phyloP scores from a whole-genome alignment of 345 rosid genomes.

The Euphorbia tirucalli region DNA sequence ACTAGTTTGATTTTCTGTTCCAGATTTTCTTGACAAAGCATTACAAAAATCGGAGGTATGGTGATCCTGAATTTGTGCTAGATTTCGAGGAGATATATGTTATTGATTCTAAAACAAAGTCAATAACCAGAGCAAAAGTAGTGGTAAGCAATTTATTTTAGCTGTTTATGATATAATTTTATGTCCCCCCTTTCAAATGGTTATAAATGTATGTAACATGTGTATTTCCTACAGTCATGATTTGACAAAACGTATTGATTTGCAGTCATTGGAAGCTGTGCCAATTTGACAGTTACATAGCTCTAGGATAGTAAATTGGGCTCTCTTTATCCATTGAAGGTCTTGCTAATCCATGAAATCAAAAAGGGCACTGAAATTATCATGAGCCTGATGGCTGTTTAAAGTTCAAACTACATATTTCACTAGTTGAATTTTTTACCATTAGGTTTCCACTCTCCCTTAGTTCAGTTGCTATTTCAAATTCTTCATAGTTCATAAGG shows the following conservation, averaged over 20 bases:
- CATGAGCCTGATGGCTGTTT: background rate
- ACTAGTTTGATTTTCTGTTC: constrained; percentile 9
- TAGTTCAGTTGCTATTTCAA: background rate
- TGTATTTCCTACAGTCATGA: background rate
- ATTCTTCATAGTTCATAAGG: background rate
- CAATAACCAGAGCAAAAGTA: constrained; percentile 91
- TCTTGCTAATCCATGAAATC: background rate
- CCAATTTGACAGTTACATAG: background rate
- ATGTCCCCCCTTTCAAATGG: background rate
- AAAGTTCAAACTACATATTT: too few relatives aligned
- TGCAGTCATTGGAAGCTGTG: background rate
- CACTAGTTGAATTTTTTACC: too few relatives aligned
- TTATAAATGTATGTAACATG: background rate
- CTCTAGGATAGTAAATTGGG: background rate
- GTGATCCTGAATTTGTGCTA: constrained; percentile 81
- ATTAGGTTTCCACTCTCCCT: too few relatives aligned
- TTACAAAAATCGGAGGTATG: constrained; percentile 68
- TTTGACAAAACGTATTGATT: background rate
- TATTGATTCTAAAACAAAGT: constrained; percentile 82
- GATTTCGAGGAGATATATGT: constrained; percentile 95
- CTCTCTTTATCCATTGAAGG: background rate
- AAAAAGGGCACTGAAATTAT: background rate
- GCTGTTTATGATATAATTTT: background rate
- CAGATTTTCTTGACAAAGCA: constrained; percentile 92
- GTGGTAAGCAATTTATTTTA: constrained; percentile 41